Evolutionary conservation across 2,329 filamentous ascomycete genomes (phyloP), one percentile per base, ranked within the genome.

Genomic region (Pyricularia sp.): DNA sequence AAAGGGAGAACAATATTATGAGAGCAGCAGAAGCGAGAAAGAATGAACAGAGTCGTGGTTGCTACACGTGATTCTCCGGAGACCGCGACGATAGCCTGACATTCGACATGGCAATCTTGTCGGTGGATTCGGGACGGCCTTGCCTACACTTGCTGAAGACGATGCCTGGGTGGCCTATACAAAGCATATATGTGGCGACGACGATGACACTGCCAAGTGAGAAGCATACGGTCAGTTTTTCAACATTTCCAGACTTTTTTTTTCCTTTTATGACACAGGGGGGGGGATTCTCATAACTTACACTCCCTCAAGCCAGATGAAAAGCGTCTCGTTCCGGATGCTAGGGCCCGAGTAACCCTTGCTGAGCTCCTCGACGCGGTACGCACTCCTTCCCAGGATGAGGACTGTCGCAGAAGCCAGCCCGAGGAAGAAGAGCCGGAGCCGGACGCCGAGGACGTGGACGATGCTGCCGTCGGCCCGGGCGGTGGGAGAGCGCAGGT

Each of bases 321-420:
- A 87, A 2, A 84, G 74, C 0, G 75, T 76, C 73, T 88, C 77
- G 59, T 87, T 73, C 4, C 78, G 78, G 59, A 89, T 85, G 69
- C 90, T 76, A 6, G 79, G 75, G 0, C 86, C 88, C 30, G 76
- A 73, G 79, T 88, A 91, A 1, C 89, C 89, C 58, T 88, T 79
- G 70, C 84, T 86, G 70, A 91, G 76, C 77, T 92, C 89, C 11
- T 86, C 86, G 61, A 90, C 86, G 68, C 89, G 83, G 75, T 88
- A 91, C 11, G 85, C 81, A 71, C 85, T 89, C 20, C 89, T 81
- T 4, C 84, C 83, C 58, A 90, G 83, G 72, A 91, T 88, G 63
- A 85, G 79, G 2, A 88, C 67, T 3, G 88, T 86, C 0, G 87
- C 84, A 1, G 11, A 80, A 12, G 63, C 68, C 68, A 68, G 72